Evolutionary conservation across 805 yeast genomes (phyloP), one percentile per base, ranked within the genome.

Genomic region (Cyberlindnera mississippiensis): DNA sequence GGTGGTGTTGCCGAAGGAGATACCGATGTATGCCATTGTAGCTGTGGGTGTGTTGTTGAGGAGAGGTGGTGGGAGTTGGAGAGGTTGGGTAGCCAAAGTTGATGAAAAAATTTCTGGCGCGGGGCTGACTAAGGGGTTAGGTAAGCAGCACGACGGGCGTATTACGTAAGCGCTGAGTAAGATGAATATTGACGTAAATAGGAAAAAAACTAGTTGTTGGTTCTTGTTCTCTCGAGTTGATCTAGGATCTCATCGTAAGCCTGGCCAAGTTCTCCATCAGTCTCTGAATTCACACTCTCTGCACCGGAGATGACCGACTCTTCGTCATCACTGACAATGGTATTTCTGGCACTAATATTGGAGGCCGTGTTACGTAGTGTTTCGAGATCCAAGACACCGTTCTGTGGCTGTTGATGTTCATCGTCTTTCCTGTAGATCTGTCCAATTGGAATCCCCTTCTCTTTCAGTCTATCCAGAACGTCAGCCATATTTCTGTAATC

Each of bases 1-100:
- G 47, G 96, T 79, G 37, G 96, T 84, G 78, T 93, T 93, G 66
- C 99, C 99, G 66, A 93, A 91, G 33, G 96, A 82, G 63, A 93
- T 78, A 68, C 99, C 99, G 66, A 93, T 85, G 54, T 88, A 85
- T 47, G 66, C 55, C 65, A 64, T 64, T 29, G 28, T 48, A 18
- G n/a, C n/a, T n/a, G 28, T 12, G 35, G 6, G 31, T n/a, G 9
- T 28, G n/a, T 7, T 11, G 7, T 33, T 4, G n/a, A n/a, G n/a
- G n/a, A n/a, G n/a, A n/a, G n/a, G n/a, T n/a, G n/a, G n/a, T n/a
- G n/a, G 7, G 14, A 8, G 32, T 29, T 29, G 32, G 22, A 16
- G 12, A 10, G 11, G 22, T 11, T 16, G n/a, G n/a, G n/a, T n/a
- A n/a, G n/a, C n/a, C n/a, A n/a, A n/a, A n/a, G n/a, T n/a, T n/a